Base-by-base conservation (phyloP, 768 basidiomycete genomes). In the Lepiota venenata region DNA sequence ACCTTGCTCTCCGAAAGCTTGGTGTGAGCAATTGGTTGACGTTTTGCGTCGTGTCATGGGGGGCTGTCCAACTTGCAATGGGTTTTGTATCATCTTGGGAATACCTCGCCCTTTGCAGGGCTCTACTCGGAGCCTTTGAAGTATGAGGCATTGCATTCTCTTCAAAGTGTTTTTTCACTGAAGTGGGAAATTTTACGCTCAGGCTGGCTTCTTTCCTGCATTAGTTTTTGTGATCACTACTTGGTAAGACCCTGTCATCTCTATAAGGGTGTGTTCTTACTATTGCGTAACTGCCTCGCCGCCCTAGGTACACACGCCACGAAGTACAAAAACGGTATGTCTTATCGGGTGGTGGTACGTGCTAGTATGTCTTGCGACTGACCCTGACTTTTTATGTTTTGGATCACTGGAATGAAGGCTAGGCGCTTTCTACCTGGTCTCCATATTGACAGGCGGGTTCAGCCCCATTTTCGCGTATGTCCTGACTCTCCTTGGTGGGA, bases 191-290 rank as follows among this genome's bases (percentile, higher is more conserved):
- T 49, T 53, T 38, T n/a, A 44, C 22, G 52, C 20, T 14, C 52
- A 80, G 78, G 76, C 77, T 9, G 77, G 77, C 27, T 80, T 79
- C 63, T 77, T 79, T 56, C 77, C 79, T 40, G 75, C 74, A 5
- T 58, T 79, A 57, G 70, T 79, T 21, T 80, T 73, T 58, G 70
- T 79, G 21, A 76, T 80, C 55, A 73, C 75, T 29, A 77, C 77
- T 8, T 81, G 80, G 79, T 78, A 50, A 5, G 68, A 36, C 18
- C 47, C 10, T 29, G 15, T 32, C 40, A 7, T 43, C 42, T 51
- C 10, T 35, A 27, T 37, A 36, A 40, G 11, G 20, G 12, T 25
- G 29, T 14, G 16, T 27, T 38, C 11, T 58, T 20, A 36, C 37
- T 47, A 47, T 18, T 32, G 46, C 37, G 32, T 44, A 18, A 47